phyloP scores from a whole-genome alignment of 306 rosid genomes.

The Morella rubra region DNA sequence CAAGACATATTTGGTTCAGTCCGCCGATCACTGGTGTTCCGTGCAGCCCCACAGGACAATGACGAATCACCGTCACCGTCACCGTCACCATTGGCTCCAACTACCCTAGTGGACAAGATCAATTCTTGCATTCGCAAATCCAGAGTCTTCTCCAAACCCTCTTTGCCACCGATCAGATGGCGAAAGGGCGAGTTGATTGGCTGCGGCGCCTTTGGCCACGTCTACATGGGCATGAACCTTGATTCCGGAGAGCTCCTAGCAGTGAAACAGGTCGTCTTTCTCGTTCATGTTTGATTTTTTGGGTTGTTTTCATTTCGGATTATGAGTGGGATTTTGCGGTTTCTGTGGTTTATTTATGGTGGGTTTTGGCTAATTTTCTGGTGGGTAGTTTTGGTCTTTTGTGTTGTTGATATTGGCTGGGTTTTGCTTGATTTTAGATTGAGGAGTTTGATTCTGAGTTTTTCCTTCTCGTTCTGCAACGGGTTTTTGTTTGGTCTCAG shows the following conservation, averaged over 20 bases:
- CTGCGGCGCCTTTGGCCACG: constrained; percentile 98
- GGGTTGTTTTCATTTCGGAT: neutral
- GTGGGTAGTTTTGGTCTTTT: constrained; percentile 3
- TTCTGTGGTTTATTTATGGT: neutral
- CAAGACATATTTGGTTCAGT: constrained; percentile 95
- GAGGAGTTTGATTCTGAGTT: constrained; percentile 8
- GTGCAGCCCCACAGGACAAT: constrained; percentile 55
- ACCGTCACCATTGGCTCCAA: constrained; percentile 18
- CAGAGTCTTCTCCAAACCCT: constrained; percentile 75
- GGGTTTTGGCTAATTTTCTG: neutral
- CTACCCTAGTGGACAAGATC: constrained; percentile 75
- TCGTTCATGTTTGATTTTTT: neutral
- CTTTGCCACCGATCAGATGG: constrained; percentile 79
- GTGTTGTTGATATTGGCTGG: neutral
- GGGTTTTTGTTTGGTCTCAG: neutral
- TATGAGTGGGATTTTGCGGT: neutral
- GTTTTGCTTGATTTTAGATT: constrained; percentile 4
- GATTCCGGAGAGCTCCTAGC: constrained; percentile 99
- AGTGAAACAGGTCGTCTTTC: constrained; percentile 71
- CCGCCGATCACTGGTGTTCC: constrained; percentile 95
- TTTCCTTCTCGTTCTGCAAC: neutral
- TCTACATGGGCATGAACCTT: constrained; percentile 98
- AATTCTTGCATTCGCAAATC: constrained; percentile 75
- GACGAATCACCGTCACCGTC: constrained; percentile 41
- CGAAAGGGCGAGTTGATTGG: constrained; percentile 98